phyloP scores from a whole-genome alignment of 2,329 filamentous ascomycete species.

The Monilinia fructicola region DNA sequence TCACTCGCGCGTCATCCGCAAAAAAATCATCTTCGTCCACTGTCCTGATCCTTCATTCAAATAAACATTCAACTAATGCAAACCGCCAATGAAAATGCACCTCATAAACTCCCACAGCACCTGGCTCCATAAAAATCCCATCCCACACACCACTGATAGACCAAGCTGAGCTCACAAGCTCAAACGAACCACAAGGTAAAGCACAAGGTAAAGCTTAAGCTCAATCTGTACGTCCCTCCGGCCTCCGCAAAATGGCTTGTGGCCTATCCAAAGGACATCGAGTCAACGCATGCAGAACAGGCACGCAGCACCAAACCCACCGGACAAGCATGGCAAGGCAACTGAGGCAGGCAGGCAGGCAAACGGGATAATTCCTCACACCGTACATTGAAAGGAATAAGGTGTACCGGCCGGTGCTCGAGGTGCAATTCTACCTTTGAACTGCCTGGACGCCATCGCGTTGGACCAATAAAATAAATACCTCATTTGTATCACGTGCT shows the following conservation, averaged over 20 bases:
- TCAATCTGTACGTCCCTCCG: background rate
- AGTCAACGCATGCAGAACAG: too few relatives aligned
- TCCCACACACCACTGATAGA: background rate
- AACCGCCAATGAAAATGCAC: slow-evolving; percentile 16
- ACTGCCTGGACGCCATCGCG: background rate
- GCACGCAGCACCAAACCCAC: too few relatives aligned
- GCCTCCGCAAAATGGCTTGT: background rate
- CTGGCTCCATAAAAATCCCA: background rate
- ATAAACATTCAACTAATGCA: background rate
- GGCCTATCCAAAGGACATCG: too few relatives aligned
- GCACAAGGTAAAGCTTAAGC: background rate
- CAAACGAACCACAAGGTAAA: background rate
- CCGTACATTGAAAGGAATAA: background rate
- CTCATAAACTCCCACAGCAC: slow-evolving; percentile 3
- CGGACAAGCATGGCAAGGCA: too few relatives aligned
- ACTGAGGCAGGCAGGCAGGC: background rate
- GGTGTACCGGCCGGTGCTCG: too few relatives aligned
- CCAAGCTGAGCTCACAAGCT: background rate
- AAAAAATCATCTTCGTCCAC: too few relatives aligned
- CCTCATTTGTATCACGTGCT: slow-evolving; percentile 20
- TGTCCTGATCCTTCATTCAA: background rate
- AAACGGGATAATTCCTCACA: background rate
- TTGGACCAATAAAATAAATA: slow-evolving; percentile 24
- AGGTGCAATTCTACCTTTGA: background rate
- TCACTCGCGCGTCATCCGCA: slow-evolving; percentile 2